Evolutionary conservation across 1,284 basidiomycete genomes (phyloP).

Genomic region (Irpex rosettiformis): DNA sequence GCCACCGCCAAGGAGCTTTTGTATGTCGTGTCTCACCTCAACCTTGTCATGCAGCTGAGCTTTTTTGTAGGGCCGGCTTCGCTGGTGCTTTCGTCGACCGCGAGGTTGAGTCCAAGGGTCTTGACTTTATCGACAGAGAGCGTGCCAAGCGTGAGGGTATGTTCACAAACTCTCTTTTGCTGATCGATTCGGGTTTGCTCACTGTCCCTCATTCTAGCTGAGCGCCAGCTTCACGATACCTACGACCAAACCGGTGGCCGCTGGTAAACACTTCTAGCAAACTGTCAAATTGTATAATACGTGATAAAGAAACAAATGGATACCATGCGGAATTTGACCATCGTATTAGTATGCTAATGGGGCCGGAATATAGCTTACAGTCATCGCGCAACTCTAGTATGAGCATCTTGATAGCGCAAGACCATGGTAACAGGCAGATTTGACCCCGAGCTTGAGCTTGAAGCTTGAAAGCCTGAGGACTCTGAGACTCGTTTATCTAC

Average conservation of each 20-base stretch:
- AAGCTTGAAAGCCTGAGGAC: too few relatives aligned
- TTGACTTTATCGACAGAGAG: slow-evolving; percentile 41
- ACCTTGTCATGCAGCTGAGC: not conserved
- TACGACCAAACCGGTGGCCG: slow-evolving; percentile 8
- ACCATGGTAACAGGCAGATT: too few relatives aligned
- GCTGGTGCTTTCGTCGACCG: slow-evolving; percentile 44
- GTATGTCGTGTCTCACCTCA: slow-evolving; percentile 14
- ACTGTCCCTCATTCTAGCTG: not conserved
- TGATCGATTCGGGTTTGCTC: not conserved
- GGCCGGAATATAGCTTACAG: too few relatives aligned
- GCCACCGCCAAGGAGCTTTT: slow-evolving; percentile 37
- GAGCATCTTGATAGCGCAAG: too few relatives aligned
- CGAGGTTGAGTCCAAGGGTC: slow-evolving; percentile 42
- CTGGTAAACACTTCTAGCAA: not conserved
- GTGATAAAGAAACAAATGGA: not conserved
- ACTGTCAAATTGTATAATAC: not conserved
- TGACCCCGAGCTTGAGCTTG: too few relatives aligned
- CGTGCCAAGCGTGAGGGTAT: slow-evolving; percentile 41
- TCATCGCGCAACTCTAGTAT: too few relatives aligned
- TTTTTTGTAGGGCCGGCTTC: slow-evolving; percentile 34
- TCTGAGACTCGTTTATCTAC: too few relatives aligned
- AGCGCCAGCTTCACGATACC: slow-evolving; percentile 5
- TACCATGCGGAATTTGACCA: not conserved
- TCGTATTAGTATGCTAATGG: not conserved
- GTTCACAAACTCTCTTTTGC: slow-evolving; percentile 14